phyloP scores from a whole-genome alignment of 805 yeast species.

The Saccharomycopsis sp. region DNA sequence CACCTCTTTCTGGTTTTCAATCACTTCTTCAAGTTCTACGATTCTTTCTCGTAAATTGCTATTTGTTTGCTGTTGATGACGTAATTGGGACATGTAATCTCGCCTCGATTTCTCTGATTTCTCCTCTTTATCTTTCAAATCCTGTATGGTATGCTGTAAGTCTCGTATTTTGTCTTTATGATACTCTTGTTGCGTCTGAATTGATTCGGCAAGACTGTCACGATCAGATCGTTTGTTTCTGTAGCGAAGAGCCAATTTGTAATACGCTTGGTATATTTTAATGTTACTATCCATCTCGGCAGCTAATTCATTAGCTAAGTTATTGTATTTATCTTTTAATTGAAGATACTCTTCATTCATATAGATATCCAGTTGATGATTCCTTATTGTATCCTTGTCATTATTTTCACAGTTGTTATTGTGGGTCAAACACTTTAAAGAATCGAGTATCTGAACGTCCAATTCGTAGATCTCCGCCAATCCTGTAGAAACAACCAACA shows the following conservation, averaged over 20 bases:
- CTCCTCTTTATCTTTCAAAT: not conserved
- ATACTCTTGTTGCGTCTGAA: not conserved
- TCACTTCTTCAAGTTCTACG: not conserved
- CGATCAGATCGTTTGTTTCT: constrained; percentile 6
- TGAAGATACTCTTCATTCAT: constrained; percentile 1
- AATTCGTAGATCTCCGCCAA: not conserved
- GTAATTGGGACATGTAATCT: not conserved
- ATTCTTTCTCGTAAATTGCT: not conserved
- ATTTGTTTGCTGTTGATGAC: not conserved
- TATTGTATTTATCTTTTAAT: constrained; percentile 4
- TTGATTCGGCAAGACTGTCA: not conserved
- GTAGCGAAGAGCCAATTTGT: constrained; percentile 15
- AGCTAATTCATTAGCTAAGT: constrained; percentile 13
- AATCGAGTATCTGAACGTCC: constrained; percentile 1
- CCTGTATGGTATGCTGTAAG: not conserved
- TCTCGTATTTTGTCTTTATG: not conserved
- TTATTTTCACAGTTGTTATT: not conserved
- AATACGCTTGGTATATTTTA: constrained; percentile 17
- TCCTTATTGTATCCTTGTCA: not conserved
- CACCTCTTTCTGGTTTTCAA: not conserved
- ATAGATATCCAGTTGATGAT: not conserved
- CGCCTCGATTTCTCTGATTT: not conserved
- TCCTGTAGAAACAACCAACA: not conserved
- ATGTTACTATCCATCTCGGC: constrained; percentile 14
- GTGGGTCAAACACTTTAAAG: not conserved